phyloP scores from a whole-genome alignment of 208 protist species.

The Leishmania tropica region DNA sequence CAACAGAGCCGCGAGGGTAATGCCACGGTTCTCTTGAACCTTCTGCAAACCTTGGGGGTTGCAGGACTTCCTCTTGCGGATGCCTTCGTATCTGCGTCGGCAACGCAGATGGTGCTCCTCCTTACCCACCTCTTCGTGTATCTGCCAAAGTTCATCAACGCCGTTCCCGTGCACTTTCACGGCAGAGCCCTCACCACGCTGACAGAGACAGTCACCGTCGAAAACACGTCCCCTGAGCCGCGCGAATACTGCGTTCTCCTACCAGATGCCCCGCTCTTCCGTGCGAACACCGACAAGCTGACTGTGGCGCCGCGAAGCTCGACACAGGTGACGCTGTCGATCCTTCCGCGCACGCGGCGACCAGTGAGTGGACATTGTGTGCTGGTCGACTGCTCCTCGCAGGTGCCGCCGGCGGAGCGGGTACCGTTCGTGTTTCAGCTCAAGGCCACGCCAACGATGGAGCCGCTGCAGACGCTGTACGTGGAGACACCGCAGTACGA shows the following conservation, averaged over 20 bases:
- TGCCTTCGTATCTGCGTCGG: conserved; percentile 60
- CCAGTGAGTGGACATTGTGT: conserved; percentile 62
- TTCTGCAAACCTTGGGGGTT: conserved; percentile 56
- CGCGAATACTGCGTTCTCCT: conserved; percentile 82
- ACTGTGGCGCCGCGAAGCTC: conserved; percentile 56
- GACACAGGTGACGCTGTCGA: conserved; percentile 52
- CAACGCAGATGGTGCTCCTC: conserved; percentile 79
- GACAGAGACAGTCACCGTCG: conserved; percentile 76
- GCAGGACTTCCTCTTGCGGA: conserved; percentile 31
- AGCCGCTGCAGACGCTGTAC: conserved; percentile 68
- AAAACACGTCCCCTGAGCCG: conserved; percentile 67
- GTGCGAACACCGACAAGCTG: conserved; percentile 52
- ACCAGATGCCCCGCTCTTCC: conserved; percentile 63
- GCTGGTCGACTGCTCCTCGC: conserved; percentile 59
- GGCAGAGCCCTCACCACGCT: conserved; percentile 81
- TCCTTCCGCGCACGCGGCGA: conserved; percentile 75
- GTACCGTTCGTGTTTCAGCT: conserved; percentile 77
- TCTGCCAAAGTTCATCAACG: conserved; percentile 75
- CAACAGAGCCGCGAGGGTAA: conserved; percentile 30
- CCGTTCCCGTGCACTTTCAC: conserved; percentile 70
- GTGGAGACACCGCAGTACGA: conserved; percentile 85
- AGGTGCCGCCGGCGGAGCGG: conserved; percentile 50
- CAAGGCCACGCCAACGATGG: conserved; percentile 57
- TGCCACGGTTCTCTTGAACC: conserved; percentile 48
- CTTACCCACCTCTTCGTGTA: conserved; percentile 74